phyloP scores from a whole-genome alignment of 257 asterid species.

The Solanum arcanum region DNA sequence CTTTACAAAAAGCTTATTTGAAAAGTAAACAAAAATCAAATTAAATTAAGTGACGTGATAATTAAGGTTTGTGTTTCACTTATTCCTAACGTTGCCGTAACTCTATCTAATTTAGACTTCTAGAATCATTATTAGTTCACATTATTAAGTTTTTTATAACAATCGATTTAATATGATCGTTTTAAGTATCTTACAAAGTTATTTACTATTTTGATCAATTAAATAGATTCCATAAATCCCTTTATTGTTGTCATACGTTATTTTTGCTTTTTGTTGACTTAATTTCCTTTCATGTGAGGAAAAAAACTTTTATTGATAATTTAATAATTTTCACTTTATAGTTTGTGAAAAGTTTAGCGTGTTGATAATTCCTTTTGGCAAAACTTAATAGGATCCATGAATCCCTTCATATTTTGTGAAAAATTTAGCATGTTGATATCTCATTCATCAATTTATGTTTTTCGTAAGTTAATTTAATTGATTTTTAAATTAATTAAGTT shows the following conservation, averaged over 20 bases:
- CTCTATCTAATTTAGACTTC: neutral
- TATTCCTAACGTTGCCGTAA: neutral
- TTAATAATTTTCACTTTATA: neutral
- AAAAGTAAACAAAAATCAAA: neutral
- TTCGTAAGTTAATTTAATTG: too few relatives aligned
- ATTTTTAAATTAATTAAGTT: accelerated
- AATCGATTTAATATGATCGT: too few relatives aligned
- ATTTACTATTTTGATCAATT: neutral
- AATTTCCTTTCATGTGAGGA: neutral
- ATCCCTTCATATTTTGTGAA: too few relatives aligned
- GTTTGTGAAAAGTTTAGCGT: neutral
- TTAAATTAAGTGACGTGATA: neutral
- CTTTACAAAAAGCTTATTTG: neutral
- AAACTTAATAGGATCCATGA: too few relatives aligned
- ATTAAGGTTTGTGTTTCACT: neutral
- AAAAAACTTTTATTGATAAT: neutral
- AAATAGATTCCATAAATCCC: neutral
- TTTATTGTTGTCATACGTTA: neutral
- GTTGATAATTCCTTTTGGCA: neutral
- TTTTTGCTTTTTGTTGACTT: neutral
- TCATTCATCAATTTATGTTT: accelerated
- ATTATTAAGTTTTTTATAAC: too few relatives aligned
- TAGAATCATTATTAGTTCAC: neutral
- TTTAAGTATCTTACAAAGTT: neutral
- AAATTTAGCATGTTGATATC: too few relatives aligned